phyloP scores from a whole-genome alignment of 345 rosid species.

The Gossypium stocksii region DNA sequence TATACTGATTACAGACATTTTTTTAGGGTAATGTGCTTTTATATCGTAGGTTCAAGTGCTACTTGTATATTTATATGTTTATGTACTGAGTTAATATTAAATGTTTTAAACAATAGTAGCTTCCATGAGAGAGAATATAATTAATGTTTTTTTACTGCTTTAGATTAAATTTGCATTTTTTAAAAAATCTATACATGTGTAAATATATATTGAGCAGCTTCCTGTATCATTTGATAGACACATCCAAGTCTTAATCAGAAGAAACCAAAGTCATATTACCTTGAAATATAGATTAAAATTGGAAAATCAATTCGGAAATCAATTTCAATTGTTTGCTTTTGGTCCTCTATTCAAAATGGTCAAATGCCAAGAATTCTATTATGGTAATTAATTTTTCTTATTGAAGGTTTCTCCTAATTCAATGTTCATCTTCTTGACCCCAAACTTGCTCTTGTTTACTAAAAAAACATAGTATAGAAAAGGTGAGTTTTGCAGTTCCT shows the following conservation, averaged over 20 bases:
- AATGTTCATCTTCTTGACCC: background rate
- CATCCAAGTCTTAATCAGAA: background rate
- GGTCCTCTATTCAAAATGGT: background rate
- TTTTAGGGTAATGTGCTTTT: slow-evolving; percentile 63
- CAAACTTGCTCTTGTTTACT: background rate
- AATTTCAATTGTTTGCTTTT: background rate
- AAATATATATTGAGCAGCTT: background rate
- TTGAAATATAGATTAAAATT: background rate
- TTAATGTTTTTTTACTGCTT: background rate
- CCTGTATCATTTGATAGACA: background rate
- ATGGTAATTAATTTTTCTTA: background rate
- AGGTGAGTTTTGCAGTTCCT: background rate
- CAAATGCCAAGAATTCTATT: background rate
- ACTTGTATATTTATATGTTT: background rate
- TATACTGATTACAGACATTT: slow-evolving; percentile 70
- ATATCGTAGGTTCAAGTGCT: background rate
- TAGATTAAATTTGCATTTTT: background rate
- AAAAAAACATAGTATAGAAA: background rate
- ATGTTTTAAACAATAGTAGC: background rate
- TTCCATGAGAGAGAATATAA: background rate
- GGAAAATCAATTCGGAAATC: background rate
- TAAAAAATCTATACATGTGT: background rate
- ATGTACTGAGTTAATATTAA: background rate
- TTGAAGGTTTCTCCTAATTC: background rate
- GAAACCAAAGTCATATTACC: background rate